phyloP scores from a whole-genome alignment of 805 yeast species.

The Lachancea fermentati region DNA sequence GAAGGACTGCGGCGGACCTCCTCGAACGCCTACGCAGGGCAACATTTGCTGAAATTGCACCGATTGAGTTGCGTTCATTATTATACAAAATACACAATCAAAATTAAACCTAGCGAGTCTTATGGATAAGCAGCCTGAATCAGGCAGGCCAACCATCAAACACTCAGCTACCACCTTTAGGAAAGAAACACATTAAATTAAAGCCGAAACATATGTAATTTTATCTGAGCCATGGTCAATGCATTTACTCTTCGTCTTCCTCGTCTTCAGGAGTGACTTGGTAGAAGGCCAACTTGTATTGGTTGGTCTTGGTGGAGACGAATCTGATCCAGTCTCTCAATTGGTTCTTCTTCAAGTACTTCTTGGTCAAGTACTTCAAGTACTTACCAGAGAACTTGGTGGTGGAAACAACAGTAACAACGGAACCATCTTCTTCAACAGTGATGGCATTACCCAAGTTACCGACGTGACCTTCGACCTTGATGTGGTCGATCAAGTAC shows the following conservation, averaged over 20 bases:
- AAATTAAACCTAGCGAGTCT: background rate
- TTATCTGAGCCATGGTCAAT: too few species aligned
- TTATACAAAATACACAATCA: background rate
- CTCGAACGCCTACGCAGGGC: too few species aligned
- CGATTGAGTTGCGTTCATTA: background rate
- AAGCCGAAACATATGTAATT: slow-evolving; percentile 4
- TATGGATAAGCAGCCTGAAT: slow-evolving; percentile 9
- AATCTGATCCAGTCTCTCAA: slow-evolving; percentile 99
- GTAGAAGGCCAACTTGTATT: slow-evolving; percentile 98
- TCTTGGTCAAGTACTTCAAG: slow-evolving; percentile 99
- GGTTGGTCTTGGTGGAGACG: slow-evolving; percentile 91
- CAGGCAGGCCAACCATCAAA: slow-evolving; percentile 8
- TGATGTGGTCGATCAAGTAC: slow-evolving; percentile 98
- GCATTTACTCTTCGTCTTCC: slow-evolving; percentile 83
- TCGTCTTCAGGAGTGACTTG: slow-evolving; percentile 94
- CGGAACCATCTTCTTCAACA: slow-evolving; percentile 83
- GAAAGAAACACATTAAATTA: slow-evolving; percentile 6
- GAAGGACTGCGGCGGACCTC: too few species aligned
- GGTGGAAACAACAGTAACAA: slow-evolving; percentile 82
- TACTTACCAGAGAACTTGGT: slow-evolving; percentile 99
- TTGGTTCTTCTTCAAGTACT: slow-evolving; percentile 99
- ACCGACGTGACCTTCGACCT: slow-evolving; percentile 94
- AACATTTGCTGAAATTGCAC: too few species aligned
- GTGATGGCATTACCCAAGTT: slow-evolving; percentile 94
- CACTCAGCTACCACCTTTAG: slow-evolving; percentile 3